phyloP scores from a whole-genome alignment of 2,329 filamentous ascomycete genomes.

The Clonostachys sp. region DNA sequence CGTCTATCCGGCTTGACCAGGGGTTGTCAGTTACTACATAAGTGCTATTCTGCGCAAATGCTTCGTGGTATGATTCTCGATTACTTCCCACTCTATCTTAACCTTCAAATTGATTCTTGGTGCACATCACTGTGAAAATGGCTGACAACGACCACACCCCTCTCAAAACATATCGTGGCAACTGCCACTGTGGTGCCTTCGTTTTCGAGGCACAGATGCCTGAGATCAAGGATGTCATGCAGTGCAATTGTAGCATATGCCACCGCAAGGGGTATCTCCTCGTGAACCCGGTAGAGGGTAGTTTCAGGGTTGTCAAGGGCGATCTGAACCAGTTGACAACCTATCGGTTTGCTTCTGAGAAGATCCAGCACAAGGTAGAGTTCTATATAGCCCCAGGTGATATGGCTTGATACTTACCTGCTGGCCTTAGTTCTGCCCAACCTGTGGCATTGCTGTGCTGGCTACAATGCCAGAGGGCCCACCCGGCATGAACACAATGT shows the following conservation, averaged over 20 bases:
- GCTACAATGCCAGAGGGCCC: conserved; percentile 8
- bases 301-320: conserved; percentile 42
- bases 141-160: not conserved
- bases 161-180: conserved; percentile 43
- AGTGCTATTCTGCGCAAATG: no score
- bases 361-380: conserved; percentile 33
- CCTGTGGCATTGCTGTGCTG: conserved; percentile 40
- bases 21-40: no score
- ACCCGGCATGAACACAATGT: no score
- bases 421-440: conserved; percentile 41
- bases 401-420: not conserved
- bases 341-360: conserved; percentile 37
- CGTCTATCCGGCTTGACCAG: no score
- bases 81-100: no score
- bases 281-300: conserved; percentile 13
- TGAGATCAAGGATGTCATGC: conserved; percentile 48
- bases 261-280: conserved; percentile 38
- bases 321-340: conserved; percentile 26
- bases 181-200: conserved; percentile 52
- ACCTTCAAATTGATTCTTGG: no score
- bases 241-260: conserved; percentile 68
- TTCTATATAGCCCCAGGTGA: not conserved
- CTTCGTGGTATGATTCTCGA: no score
- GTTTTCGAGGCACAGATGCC: conserved; percentile 47
- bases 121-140: not conserved